Evolutionary conservation across 176 grass and related monocot genomes (phyloP).

Genomic region (Phragmites australis): DNA sequence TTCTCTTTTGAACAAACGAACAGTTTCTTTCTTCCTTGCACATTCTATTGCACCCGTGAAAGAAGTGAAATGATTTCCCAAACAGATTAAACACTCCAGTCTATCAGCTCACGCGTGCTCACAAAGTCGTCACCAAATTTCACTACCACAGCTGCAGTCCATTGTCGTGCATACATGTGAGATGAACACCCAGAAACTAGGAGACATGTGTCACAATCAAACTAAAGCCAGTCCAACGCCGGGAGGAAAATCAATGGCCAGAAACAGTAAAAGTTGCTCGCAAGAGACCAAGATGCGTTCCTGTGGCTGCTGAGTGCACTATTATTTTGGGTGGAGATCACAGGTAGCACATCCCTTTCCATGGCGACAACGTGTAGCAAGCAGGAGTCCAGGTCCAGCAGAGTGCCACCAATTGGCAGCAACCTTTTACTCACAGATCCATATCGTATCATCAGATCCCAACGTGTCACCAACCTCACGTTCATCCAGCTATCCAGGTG

Average conservation of each 20-base stretch:
- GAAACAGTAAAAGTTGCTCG: background rate
- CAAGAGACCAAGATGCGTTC: background rate
- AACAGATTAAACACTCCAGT: slow-evolving; percentile 13
- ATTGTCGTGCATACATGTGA: slow-evolving; percentile 3
- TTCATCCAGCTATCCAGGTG: slow-evolving; percentile 24
- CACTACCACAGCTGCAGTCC: background rate
- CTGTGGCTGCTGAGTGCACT: background rate
- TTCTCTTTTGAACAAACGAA: too few relatives aligned
- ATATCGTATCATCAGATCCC: slow-evolving; percentile 33
- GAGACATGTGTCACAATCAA: slow-evolving; percentile 17
- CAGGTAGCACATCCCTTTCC: slow-evolving; percentile 46
- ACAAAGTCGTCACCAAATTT: background rate
- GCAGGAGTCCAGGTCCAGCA: slow-evolving; percentile 26
- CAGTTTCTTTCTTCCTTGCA: too few relatives aligned
- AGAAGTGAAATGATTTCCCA: slow-evolving; percentile 19
- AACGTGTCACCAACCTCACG: slow-evolving; percentile 34
- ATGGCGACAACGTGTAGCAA: slow-evolving; percentile 23
- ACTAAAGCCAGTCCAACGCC: slow-evolving; percentile 4
- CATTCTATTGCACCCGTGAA: background rate
- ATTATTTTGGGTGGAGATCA: slow-evolving; percentile 26
- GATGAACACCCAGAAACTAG: slow-evolving; percentile 6
- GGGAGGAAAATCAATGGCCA: slow-evolving; percentile 19
- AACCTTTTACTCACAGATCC: slow-evolving; percentile 38
- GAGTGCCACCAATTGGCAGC: slow-evolving; percentile 12
- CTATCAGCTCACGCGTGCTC: slow-evolving; percentile 9